Evolutionary conservation across 352 stramenopile genomes (phyloP), one percentile per base, ranked within the genome.

Genomic region (Pilasporangium apinafurcum): DNA sequence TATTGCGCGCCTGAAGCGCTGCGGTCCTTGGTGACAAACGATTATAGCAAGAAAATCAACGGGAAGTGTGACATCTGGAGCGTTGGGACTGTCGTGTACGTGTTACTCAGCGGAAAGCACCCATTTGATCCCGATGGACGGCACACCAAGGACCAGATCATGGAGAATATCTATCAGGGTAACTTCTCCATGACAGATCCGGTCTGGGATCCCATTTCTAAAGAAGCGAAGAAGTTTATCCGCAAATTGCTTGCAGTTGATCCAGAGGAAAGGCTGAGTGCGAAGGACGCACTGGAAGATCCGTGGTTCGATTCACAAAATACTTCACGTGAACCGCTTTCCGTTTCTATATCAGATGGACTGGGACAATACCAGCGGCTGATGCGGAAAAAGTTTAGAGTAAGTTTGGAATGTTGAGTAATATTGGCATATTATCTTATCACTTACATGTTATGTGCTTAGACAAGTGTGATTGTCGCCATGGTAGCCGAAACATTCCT

Each of bases 1-100:
- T 83, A 84, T 42, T 83, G 77, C 32, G 57, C 77, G 33, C 70
- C 89, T 12, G 70, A 88, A 44, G 38, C 18, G 22, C 39, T 32
- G 16, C 48, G 37, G 48, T 29, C 14, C 26, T 40, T 39, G 20
- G n/a, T 25, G 20, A 22, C 16, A 26, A 17, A 56, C 16, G 42
- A 33, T 59, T 37, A 28, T 78, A 40, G 54, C 51, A 51, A 37
- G 70, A 57, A 34, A 42, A 51, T 51, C 48, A 51, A 43, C 61
- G 47, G 52, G 22, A 75, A 91, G 56, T 73, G 71, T 22, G 86
- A 96, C 45, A 59, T 95, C 36, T 96, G 86, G 86, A 92, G 73
- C 25, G 56, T 95, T 4, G 86, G 86, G 30, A 78, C 95, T n/a
- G 84, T 95, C 18, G 47, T 94, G 24, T 95, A 92, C 53, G 81